Percentiles rank a stretch among this genome's conserved stretches.
Evolutionary conservation across 805 yeast species (phyloP).

Genomic region (Metschnikowia santaceciliae): DNA sequence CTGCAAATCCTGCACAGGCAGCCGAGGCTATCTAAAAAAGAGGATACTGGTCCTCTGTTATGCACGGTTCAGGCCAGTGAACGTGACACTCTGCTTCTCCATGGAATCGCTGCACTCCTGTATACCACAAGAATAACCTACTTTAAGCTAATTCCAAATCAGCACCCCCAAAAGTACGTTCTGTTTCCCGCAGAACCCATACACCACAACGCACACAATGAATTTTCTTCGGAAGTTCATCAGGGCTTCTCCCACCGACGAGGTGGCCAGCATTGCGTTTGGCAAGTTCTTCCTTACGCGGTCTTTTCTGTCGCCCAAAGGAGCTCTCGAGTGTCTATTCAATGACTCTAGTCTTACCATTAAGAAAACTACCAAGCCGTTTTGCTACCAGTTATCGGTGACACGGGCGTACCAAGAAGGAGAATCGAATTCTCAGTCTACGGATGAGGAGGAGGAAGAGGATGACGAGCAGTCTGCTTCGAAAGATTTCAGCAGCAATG

Average conservation of each 20-base stretch:
- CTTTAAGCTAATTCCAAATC: neutral
- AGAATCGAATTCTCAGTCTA: conserved; percentile 45
- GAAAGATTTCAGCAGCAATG: conserved; percentile 32
- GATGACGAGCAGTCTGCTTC: conserved; percentile 32
- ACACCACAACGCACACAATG: conserved; percentile 39
- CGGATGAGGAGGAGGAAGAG: conserved; percentile 47
- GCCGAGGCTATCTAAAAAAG: conserved; percentile 2
- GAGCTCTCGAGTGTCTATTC: conserved; percentile 77
- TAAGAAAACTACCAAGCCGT: conserved; percentile 62
- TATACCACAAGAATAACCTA: neutral
- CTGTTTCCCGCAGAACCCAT: neutral
- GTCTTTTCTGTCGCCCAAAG: conserved; percentile 77
- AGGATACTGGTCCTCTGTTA: conserved; percentile 2
- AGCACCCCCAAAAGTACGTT: neutral
- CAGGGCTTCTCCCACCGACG: conserved; percentile 53
- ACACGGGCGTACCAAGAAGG: conserved; percentile 68
- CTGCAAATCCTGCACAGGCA: neutral
- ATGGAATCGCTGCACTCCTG: neutral
- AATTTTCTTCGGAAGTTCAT: conserved; percentile 67
- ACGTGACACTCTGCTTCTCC: neutral
- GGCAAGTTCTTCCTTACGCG: conserved; percentile 77
- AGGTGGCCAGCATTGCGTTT: conserved; percentile 64
- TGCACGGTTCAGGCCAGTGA: conserved; percentile 2
- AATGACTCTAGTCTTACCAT: conserved; percentile 76
- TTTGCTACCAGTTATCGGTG: conserved; percentile 65